Base-by-base conservation (phyloP, 306 rosid genomes). In the Citrullus mucosospermus region DNA sequence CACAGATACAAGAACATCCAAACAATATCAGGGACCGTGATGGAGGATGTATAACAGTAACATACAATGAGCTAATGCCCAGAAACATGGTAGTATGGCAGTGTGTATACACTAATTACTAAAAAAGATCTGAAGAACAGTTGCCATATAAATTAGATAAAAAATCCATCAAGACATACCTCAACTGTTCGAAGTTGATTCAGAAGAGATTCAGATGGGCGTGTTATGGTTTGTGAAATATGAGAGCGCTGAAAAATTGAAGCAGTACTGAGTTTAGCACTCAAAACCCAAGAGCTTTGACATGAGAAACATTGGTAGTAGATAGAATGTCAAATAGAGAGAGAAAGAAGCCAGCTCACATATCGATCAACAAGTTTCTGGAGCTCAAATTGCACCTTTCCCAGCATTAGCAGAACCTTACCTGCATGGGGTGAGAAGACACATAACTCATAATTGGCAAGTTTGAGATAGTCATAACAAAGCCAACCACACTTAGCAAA, bases 181-280 rank as follows among this genome's bases (percentile, higher is more conserved):
- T 96, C 99, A 62, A 96, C 97, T 53, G 87, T 91, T 85, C 89
- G 97, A 85, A 96, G 98, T 77, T 96, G 98, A 82, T 96, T 96
- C 72, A 96, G 88, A 67, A 96, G 96, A 88, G 98, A 92, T 80
- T 92, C 99, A 18, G 99, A 96, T 4, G 99, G 99, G 68, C 85
- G 82, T 20, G 97, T 93, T 60, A 96, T 91, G 30, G 99, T 96
- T 88, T 91, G 95, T 83, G 84, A 81, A 79, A 92, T 87, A 87
- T 92, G 97, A 63, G 97, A 87, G 39, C 99, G 93, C 99, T 96
- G 98, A 78, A 83, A 85, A 9, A 75, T 20, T 71, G 46, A 86
- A 81, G 66, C 77, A 82, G 71, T 30, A 63, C 30, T 12, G 14
- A 76, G 36, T 41, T 61, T 46, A 67, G 75, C 39, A 20, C 73